Base-by-base conservation (phyloP, 441 rosid genomes). In the Bocquillonia castaneifolia region DNA sequence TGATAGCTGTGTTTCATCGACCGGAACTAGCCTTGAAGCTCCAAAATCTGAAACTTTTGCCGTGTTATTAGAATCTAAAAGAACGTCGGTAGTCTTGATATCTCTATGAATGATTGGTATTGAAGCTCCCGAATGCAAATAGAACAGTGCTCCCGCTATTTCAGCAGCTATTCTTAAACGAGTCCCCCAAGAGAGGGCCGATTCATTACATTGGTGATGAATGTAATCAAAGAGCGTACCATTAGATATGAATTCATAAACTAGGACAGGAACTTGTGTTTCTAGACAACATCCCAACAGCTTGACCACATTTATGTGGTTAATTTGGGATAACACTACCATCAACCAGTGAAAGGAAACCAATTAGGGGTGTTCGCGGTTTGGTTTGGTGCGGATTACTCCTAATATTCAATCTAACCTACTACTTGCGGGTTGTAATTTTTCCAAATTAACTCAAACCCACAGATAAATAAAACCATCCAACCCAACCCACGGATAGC, bases 21-120 rank as follows among this genome's bases (percentile, higher is more conserved):
- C 6, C 1, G 80, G 79, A 45, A 81, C 50, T 0, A 76, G 56
- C 51, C 82, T 72, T 23, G 82, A 81, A 47, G 85, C 69, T 20
- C 85, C 85, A 8, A 81, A 81, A 72, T 81, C 84, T 2, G 84
- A 71, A 2, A 78, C 82, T 62, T 78, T 81, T 20, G 76, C 84
- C 3, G 67, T 57, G 62, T 71, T 69, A 40, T 34, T 69, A 10
- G 61, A 71, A 4, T 78, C 84, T 13, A 76, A 48, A 0, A 81
- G 75, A 65, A 81, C 71, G 67, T 81, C 78, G 8, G 75, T 59
- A n/a, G n/a, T n/a, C n/a, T n/a, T n/a, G n/a, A n/a, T n/a, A n/a
- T n/a, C n/a, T n/a, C n/a, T n/a, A n/a, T 81, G 80, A 45, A 72
- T 73, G 22, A 81, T 76, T 12, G 82, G 82, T 23, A 47, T 52